These are phyloP conservation scores for Planoprotostelium fungivorum DNA, from an alignment of 78 protist genomes.

Conservation along the genomic window DNA sequence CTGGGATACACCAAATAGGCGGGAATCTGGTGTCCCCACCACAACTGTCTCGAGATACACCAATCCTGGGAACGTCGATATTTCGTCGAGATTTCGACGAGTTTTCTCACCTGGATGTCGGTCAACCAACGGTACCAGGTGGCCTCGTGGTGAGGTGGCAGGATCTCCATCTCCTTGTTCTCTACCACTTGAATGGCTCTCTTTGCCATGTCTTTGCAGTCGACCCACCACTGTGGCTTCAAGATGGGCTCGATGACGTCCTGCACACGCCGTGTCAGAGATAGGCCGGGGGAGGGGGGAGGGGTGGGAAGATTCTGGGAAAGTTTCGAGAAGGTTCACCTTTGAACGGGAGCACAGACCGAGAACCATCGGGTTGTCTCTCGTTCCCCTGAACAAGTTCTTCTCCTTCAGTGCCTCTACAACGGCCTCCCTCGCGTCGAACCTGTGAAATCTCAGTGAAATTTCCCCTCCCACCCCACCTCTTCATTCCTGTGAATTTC, in stretches of 20 bases:
- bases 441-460: slow-evolving; percentile 14
- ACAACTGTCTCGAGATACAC: slow-evolving; percentile 98
- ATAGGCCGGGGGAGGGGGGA: neutral
- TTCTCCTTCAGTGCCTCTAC: slow-evolving; percentile 57
- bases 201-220: slow-evolving; percentile 69
- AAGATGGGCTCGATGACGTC: slow-evolving; percentile 70
- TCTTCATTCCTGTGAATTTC: slow-evolving; percentile 65
- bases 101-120: slow-evolving; percentile 8
- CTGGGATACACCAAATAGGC: slow-evolving; percentile 77
- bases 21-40: slow-evolving; percentile 99
- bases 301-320: neutral
- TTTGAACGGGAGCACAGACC: slow-evolving; percentile 70
- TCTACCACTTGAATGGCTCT: slow-evolving; percentile 44
- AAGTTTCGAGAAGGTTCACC: neutral
- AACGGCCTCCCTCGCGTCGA: slow-evolving; percentile 78
- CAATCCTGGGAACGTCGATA: too few species aligned
- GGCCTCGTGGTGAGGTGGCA: slow-evolving; percentile 64
- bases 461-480: slow-evolving; percentile 29
- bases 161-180: slow-evolving; percentile 61
- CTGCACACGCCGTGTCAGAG: too few species aligned
- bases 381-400: slow-evolving; percentile 35
- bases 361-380: slow-evolving; percentile 67
- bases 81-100: neutral
- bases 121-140: slow-evolving; percentile 65
- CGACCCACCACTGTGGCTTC: slow-evolving; percentile 95